Percentiles rank a stretch among this genome's conserved stretches.
These are phyloP conservation scores for Cyclostephanos tholiformis DNA, from an alignment of 108 stramenopile genomes.

Conservation along the genomic window DNA sequence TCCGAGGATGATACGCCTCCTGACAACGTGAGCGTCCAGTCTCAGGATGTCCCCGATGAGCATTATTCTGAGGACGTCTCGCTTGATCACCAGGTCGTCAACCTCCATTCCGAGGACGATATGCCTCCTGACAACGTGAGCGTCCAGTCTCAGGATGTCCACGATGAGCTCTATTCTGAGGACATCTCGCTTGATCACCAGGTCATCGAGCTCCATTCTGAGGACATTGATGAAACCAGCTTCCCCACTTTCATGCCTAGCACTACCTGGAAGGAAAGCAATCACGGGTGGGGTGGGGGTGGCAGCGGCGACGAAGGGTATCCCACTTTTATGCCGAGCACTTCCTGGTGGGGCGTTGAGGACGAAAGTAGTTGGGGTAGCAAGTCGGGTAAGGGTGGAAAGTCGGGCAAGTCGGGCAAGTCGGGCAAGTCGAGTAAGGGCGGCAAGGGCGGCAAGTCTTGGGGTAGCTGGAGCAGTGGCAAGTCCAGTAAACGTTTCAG, in stretches of 20 bases:
- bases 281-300: neutral
- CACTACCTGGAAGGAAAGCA: neutral
- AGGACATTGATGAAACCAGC: neutral
- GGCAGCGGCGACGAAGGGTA: neutral
- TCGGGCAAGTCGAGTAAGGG: neutral
- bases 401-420: neutral
- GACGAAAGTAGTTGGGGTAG: neutral
- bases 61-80: too few species aligned
- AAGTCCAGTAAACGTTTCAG: neutral
- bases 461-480: neutral
- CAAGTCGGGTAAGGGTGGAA: conserved; percentile 9
- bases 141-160: neutral
- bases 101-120: too few species aligned
- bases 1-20: too few species aligned
- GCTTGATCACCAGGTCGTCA: neutral
- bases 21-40: too few species aligned
- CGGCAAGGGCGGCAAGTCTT: neutral
- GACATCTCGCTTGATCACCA: too few species aligned
- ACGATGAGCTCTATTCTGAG: neutral
- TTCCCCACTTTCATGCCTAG: neutral
- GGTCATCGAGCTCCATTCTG: too few species aligned
- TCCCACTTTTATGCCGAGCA: too few species aligned
- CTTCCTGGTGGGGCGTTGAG: neutral
- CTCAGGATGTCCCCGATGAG: neutral
- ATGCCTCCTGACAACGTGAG: neutral